These are phyloP conservation scores for Pachysandra terminalis DNA, from an alignment of 164 flowering plant genomes.

Conservation along the genomic window DNA sequence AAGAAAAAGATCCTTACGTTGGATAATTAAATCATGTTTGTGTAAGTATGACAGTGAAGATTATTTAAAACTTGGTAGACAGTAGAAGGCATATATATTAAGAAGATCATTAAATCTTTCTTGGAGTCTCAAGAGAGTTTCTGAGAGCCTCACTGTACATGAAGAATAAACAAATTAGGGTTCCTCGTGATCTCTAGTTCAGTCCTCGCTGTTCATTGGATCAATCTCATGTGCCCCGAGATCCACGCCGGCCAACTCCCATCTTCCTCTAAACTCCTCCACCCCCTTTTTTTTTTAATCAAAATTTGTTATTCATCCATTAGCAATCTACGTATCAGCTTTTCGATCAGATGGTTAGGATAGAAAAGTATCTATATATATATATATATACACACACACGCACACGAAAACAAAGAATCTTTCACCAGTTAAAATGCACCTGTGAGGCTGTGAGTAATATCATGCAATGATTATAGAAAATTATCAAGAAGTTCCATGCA, in stretches of 20 bases:
- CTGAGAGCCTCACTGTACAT: conserved; percentile 11
- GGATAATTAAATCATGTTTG: not conserved
- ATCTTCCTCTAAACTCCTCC: conserved; percentile 13
- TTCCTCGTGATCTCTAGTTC: conserved; percentile 16
- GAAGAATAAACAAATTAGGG: conserved; percentile 18
- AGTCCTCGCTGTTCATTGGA: conserved; percentile 21
- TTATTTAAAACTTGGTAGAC: not conserved
- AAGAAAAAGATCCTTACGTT: too few relatives aligned
- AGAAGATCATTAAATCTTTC: conserved; percentile 15
- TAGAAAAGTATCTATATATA: too few relatives aligned
- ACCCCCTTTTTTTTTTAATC: not conserved
- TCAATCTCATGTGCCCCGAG: conserved; percentile 24
- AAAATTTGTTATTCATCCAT: too few relatives aligned
- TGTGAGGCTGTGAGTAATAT: too few relatives aligned
- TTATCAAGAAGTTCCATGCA: too few relatives aligned
- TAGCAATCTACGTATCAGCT: too few relatives aligned
- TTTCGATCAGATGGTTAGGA: too few relatives aligned
- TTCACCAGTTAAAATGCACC: too few relatives aligned
- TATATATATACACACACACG: too few relatives aligned
- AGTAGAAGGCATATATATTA: not conserved
- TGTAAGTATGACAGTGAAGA: not conserved
- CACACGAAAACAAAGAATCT: too few relatives aligned
- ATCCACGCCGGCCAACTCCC: conserved; percentile 11
- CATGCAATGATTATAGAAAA: too few relatives aligned
- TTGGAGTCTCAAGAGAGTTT: conserved; percentile 7